These are phyloP conservation scores for Leptoxyphium fumago DNA, from an alignment of 2,329 filamentous ascomycete species.

Conservation along the genomic window DNA sequence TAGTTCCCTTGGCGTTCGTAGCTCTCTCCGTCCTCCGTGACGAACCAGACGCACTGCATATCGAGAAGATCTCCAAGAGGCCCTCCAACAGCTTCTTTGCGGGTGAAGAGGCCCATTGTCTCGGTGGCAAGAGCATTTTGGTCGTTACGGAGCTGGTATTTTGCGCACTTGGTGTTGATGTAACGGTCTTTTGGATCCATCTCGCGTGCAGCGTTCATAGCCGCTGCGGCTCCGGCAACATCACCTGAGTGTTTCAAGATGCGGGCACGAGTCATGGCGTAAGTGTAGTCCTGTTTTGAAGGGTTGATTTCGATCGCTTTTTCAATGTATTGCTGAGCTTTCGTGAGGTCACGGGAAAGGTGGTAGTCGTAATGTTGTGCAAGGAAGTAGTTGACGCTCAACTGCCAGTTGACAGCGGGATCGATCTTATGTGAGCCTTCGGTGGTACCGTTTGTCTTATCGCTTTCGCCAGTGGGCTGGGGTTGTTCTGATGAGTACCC, in stretches of 20 bases:
- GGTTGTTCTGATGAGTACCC: conserved; percentile 46
- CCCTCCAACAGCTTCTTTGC: conserved; percentile 76
- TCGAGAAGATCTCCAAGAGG: conserved; percentile 83
- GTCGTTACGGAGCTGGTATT: conserved; percentile 89
- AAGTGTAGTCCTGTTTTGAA: conserved; percentile 77
- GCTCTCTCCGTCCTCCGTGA: conserved; percentile 88
- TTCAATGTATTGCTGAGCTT: conserved; percentile 70
- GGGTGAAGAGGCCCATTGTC: conserved; percentile 86
- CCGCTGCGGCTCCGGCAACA: conserved; percentile 60
- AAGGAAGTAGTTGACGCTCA: conserved; percentile 79
- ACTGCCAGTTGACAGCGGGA: conserved; percentile 46
- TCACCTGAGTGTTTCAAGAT: conserved; percentile 88
- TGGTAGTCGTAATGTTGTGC: conserved; percentile 95
- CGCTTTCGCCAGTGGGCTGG: conserved; percentile 13
- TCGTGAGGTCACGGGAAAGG: conserved; percentile 66
- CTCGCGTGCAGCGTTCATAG: conserved; percentile 75
- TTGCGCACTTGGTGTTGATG: conserved; percentile 96
- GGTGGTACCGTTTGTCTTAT: conserved; percentile 15
- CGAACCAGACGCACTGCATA: conserved; percentile 97
- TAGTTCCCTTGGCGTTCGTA: conserved; percentile 70
- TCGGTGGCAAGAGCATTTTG: conserved; percentile 74
- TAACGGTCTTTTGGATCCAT: conserved; percentile 86
- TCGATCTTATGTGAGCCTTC: conserved; percentile 31
- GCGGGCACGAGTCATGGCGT: conserved; percentile 86
- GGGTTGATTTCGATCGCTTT: conserved; percentile 67